Conservation (phyloP, 768 basidiomycete genomes). For the Mycena leptocephala region DNA sequence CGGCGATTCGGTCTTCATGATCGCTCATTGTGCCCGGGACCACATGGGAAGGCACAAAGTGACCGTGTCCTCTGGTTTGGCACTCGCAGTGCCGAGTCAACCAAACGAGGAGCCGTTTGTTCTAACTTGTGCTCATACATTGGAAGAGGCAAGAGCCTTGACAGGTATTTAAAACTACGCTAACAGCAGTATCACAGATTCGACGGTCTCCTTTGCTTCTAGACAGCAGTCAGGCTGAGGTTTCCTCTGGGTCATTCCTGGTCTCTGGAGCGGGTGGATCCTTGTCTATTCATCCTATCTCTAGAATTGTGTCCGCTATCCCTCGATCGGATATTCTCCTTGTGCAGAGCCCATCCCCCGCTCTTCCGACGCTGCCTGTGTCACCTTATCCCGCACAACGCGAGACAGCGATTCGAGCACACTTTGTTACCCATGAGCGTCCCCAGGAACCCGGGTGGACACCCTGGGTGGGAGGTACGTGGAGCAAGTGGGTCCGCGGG, state of each 20-base stretch:
- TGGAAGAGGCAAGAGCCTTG: slow-evolving; percentile 66
- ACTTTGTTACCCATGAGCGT: slow-evolving; percentile 66
- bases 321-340: slow-evolving; percentile 73
- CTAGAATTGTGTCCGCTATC: slow-evolving; percentile 68
- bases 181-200: slow-evolving; percentile 47
- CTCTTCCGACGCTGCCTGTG: slow-evolving; percentile 67
- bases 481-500: slow-evolving; percentile 69
- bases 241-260: slow-evolving; percentile 61
- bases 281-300: slow-evolving; percentile 56
- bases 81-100: slow-evolving; percentile 52
- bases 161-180: neutral
- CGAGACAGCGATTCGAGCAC: slow-evolving; percentile 64
- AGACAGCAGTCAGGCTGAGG: slow-evolving; percentile 26
- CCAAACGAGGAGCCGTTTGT: slow-evolving; percentile 53
- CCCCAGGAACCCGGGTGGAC: slow-evolving; percentile 60
- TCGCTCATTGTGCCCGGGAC: slow-evolving; percentile 67
- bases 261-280: slow-evolving; percentile 55
- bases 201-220: slow-evolving; percentile 50
- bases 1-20: slow-evolving; percentile 58
- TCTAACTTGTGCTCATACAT: slow-evolving; percentile 74
- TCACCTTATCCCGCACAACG: slow-evolving; percentile 73
- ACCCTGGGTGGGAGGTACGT: slow-evolving; percentile 69
- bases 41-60: slow-evolving; percentile 57
- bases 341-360: slow-evolving; percentile 47
- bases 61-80: slow-evolving; percentile 73